Percentiles rank a stretch among this genome's conserved stretches.
These are phyloP conservation scores for Dentiscutata heterogama DNA, from an alignment of 371 early-diverging fungal species.

Conservation along the genomic window DNA sequence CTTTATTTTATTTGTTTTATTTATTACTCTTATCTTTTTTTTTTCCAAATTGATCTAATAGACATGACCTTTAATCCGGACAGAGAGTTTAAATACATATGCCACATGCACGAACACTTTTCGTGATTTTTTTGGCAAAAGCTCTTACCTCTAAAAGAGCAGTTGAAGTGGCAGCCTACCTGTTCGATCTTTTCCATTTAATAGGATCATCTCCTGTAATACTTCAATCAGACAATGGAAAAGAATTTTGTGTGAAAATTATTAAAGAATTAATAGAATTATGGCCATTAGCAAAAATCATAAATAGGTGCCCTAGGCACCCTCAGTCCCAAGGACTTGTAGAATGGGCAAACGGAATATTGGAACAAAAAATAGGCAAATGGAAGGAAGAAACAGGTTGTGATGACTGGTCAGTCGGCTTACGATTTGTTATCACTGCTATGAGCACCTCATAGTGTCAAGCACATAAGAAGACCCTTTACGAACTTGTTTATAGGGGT, in stretches of 20 bases:
- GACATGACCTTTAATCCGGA: conserved; percentile 2
- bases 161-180: background rate
- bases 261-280: background rate
- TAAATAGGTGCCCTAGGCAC: conserved; percentile 22
- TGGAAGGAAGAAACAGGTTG: background rate
- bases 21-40: background rate
- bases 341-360: conserved; percentile 6
- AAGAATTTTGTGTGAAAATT: background rate
- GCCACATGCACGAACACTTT: conserved; percentile 9
- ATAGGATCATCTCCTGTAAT: background rate
- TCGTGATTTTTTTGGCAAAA: background rate
- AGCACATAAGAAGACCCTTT: conserved; percentile 12
- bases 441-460: conserved; percentile 3
- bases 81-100: conserved; percentile 27
- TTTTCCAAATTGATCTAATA: conserved; percentile 7
- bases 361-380: background rate
- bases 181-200: conserved; percentile 27
- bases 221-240: conserved; percentile 36
- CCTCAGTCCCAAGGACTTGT: background rate
- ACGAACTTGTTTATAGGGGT: conserved; percentile 26
- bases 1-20: background rate
- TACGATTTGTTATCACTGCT: background rate
- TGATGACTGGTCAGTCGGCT: background rate
- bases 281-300: background rate
- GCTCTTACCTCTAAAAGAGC: conserved; percentile 1